Base-by-base conservation (phyloP, 2,329 filamentous ascomycete species). In the Phialophora verrucosa region DNA sequence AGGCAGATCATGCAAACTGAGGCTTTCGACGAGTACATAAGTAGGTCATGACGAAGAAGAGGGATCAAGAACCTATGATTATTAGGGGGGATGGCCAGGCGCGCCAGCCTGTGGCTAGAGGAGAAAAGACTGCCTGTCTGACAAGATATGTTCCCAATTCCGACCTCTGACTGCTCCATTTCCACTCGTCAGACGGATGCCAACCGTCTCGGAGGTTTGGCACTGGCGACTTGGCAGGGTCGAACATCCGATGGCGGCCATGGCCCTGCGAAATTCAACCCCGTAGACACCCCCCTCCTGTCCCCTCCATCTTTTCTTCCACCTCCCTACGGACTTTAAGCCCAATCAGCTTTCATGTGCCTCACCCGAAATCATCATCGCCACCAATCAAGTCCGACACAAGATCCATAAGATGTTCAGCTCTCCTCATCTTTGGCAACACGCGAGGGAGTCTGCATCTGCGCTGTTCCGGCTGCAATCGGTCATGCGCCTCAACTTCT, bases 291-390 rank as follows among this genome's bases (percentile, higher is more conserved):
- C 49, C 44, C 3, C 31, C 32, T 44, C 35, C 25, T 31, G 35
- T 42, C 35, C 38, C 38, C 38, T 44, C 38, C 38, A 6, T 29
- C 42, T 31, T 29, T 57, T 11, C 57, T 31, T 12, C 57, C 57
- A 25, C 27, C 59, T 53, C 61, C 47, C 62, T 56, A 57, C 65
- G 65, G 65, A 64, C 65, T 64, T 67, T 51, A 20, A 59, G 31
- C 31, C 65, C 65, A 67, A 67, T 67, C 65, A 67, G 29, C 50
- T 51, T 53, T 54, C 32, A 32, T 27, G 23, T 54, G n/a, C 51
- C n/a, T 47, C 50, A n/a, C 25, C 42, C 64, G 47, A 60, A 29
- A 59, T 50, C 59, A 62, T 62, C 63, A 32, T 57, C 63, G 38
- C 42, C 63, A 51, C 59, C 63, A 59, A 50, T 59, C 31, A 51